A percentile compares a stretch with the other conserved stretches of the same genome.
These are phyloP conservation scores for Pachysandra terminalis DNA, from an alignment of 164 flowering plant genomes.

Conservation along the genomic window DNA sequence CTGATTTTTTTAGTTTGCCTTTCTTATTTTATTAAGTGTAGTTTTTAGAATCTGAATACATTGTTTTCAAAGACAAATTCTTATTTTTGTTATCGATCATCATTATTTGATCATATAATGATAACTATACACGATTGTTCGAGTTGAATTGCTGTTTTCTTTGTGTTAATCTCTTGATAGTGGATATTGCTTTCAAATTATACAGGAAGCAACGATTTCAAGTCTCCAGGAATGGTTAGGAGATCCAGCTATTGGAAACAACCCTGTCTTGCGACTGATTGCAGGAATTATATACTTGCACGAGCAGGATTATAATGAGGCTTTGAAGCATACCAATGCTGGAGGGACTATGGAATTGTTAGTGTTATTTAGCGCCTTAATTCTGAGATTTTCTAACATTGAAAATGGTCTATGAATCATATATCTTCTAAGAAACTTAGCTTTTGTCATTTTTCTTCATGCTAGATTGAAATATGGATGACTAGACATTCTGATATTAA, in stretches of 20 bases:
- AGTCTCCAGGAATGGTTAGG: constrained; percentile 80
- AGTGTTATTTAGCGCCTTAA: constrained; percentile 21
- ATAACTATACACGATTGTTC: not conserved
- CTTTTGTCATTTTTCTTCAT: too few species aligned
- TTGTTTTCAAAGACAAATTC: not conserved
- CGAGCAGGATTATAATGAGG: constrained; percentile 90
- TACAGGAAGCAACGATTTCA: constrained; percentile 60
- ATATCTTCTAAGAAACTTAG: too few species aligned
- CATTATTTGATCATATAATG: constrained; percentile 2
- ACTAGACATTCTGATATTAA: too few species aligned
- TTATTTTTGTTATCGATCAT: not conserved
- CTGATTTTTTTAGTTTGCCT: not conserved
- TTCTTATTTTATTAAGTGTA: too few species aligned
- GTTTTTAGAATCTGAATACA: not conserved
- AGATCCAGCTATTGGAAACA: constrained; percentile 85
- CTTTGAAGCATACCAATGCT: constrained; percentile 80
- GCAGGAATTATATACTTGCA: constrained; percentile 87
- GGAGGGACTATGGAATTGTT: constrained; percentile 97
- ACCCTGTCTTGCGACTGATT: constrained; percentile 63
- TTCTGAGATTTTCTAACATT: too few species aligned
- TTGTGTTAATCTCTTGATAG: not conserved
- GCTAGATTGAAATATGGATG: too few species aligned
- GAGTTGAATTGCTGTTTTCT: not conserved
- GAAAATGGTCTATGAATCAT: too few species aligned
- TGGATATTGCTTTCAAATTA: constrained; percentile 13